Percentiles rank a stretch among this genome's conserved stretches.
Evolutionary conservation across 768 basidiomycete species (phyloP).

Genomic region (Russula virescens): DNA sequence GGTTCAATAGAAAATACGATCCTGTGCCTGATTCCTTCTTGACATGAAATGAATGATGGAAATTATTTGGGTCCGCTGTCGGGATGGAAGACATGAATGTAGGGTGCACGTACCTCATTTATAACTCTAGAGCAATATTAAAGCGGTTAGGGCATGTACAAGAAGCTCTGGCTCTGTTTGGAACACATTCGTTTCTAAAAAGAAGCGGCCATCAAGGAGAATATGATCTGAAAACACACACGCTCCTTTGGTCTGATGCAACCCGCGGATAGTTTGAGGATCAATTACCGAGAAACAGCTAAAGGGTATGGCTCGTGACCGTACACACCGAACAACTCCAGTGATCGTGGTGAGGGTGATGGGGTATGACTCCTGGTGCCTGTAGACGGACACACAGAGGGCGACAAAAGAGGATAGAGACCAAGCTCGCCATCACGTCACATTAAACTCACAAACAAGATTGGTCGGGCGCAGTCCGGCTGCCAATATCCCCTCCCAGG

Average conservation of each 20-base stretch:
- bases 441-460: constrained; percentile 14
- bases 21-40: not conserved
- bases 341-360: not conserved
- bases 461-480: constrained; percentile 7
- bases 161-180: not conserved
- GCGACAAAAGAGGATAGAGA: not conserved
- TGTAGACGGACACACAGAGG: not conserved
- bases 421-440: constrained; percentile 4
- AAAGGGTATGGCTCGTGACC: not conserved
- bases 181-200: not conserved
- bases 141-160: not conserved
- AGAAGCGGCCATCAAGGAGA: not conserved
- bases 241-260: not conserved
- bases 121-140: not conserved
- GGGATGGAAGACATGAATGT: not conserved
- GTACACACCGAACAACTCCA: not conserved
- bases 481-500: not conserved
- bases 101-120: not conserved
- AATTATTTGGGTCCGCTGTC: not conserved
- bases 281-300: not conserved
- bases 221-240: not conserved
- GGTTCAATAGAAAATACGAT: not conserved
- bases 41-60: constrained; percentile 2
- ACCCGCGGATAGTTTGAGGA: not conserved
- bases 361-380: not conserved